These are phyloP conservation scores for Leccinum fuscescens DNA, from an alignment of 1,284 basidiomycete genomes.

Conservation along the genomic window DNA sequence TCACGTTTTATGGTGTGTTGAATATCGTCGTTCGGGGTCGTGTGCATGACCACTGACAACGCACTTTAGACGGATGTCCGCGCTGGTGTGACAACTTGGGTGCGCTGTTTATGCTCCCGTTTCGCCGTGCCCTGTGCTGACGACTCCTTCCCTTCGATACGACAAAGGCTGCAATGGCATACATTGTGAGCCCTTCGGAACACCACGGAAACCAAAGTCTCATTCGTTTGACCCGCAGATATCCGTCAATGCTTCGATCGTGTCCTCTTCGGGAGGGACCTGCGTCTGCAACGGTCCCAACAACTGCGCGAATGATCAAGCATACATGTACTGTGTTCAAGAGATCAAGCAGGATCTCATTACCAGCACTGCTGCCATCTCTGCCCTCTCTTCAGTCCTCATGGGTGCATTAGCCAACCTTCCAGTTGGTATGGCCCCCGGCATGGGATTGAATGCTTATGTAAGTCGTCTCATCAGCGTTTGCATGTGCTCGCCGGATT, in stretches of 20 bases:
- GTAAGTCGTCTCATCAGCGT: constrained; percentile 40
- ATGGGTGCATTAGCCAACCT: constrained; percentile 87
- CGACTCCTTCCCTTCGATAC: background rate
- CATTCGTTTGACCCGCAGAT: constrained; percentile 46
- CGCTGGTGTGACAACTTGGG: constrained; percentile 82
- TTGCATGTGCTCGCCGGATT: background rate
- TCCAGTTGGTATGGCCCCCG: constrained; percentile 79
- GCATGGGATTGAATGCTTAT: constrained; percentile 82
- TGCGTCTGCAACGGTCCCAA: constrained; percentile 63
- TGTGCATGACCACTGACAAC: constrained; percentile 6
- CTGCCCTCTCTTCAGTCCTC: constrained; percentile 72
- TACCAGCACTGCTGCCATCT: constrained; percentile 75
- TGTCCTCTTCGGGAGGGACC: constrained; percentile 76
- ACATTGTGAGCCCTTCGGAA: constrained; percentile 46
- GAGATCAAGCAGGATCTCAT: constrained; percentile 73
- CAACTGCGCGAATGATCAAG: constrained; percentile 53
- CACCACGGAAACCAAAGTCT: background rate
- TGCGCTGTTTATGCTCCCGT: constrained; percentile 33
- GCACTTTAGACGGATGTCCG: constrained; percentile 68
- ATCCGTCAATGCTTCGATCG: constrained; percentile 80
- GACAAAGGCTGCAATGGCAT: constrained; percentile 63
- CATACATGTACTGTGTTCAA: constrained; percentile 65
- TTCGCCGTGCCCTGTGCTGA: constrained; percentile 9
- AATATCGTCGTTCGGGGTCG: background rate
- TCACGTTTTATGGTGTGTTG: constrained; percentile 69